Percentiles rank a stretch among this genome's conserved stretches.
phyloP scores from a whole-genome alignment of 2,329 filamentous ascomycete genomes.

The Fusarium sterilihyphosum region DNA sequence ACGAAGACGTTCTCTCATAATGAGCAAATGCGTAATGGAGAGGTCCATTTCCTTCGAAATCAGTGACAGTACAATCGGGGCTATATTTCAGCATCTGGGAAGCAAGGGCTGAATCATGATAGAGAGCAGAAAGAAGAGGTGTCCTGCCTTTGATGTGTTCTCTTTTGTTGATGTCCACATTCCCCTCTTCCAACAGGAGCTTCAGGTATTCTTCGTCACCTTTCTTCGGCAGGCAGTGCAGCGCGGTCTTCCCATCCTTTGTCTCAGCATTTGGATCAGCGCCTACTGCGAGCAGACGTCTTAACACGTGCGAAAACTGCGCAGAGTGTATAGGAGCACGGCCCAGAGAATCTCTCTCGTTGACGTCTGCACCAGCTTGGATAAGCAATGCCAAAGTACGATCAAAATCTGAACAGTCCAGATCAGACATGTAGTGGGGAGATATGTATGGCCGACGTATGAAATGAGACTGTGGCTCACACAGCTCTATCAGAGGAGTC shows the following conservation, averaged over 20 bases:
- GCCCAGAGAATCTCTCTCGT: conserved; percentile 24
- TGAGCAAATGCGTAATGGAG: conserved; percentile 29
- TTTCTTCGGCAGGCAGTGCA: conserved; percentile 30
- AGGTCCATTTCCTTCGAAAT: conserved; percentile 34
- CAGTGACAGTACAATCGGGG: conserved; percentile 23
- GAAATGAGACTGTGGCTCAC: neutral
- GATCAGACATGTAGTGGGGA: neutral
- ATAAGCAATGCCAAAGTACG: conserved; percentile 32
- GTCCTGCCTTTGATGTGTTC: conserved; percentile 27
- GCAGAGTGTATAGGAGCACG: conserved; percentile 34
- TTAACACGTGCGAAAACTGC: neutral
- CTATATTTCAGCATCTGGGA: conserved; percentile 29
- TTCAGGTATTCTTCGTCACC: conserved; percentile 9
- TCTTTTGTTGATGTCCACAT: conserved; percentile 39
- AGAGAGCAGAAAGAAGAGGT: conserved; percentile 26
- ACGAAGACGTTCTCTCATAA: neutral
- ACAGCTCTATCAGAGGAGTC: neutral
- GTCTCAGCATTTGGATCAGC: conserved; percentile 36
- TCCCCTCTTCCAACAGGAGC: conserved; percentile 38
- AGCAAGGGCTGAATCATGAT: neutral
- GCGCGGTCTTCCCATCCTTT: conserved; percentile 3
- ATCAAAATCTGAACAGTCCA: neutral
- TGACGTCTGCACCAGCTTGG: conserved; percentile 37
- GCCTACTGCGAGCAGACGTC: conserved; percentile 36
- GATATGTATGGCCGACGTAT: neutral